A percentile compares a stretch with the other conserved stretches of the same genome.
Conservation (phyloP, 129 eudicot species). For the Erigeron canadensis region DNA sequence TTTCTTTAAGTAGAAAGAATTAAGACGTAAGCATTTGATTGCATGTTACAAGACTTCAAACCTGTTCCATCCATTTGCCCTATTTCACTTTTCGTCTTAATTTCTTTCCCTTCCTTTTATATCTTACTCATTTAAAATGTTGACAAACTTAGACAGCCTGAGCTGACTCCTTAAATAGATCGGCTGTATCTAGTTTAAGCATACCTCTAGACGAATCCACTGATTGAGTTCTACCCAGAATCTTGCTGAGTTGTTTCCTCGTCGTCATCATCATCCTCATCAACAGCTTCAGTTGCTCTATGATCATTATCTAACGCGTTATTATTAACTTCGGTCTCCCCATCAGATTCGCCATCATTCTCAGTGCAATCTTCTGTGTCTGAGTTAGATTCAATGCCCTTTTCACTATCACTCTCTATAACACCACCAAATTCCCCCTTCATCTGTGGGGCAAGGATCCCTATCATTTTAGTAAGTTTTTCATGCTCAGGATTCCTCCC, state of each 20-base stretch:
- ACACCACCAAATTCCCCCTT: slow-evolving; percentile 55
- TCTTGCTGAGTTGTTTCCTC: slow-evolving; percentile 60
- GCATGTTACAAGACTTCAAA: too few relatives aligned
- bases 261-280: slow-evolving; percentile 49
- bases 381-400: slow-evolving; percentile 46
- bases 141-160: too few relatives aligned
- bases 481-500: slow-evolving; percentile 50
- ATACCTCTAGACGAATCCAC: slow-evolving; percentile 17
- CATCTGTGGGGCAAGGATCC: slow-evolving; percentile 77
- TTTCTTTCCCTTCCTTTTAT: too few relatives aligned
- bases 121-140: too few relatives aligned
- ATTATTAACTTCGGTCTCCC: slow-evolving; percentile 38
- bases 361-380: slow-evolving; percentile 64
- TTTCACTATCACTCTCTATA: slow-evolving; percentile 41
- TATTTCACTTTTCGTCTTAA: too few relatives aligned
- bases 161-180: neutral
- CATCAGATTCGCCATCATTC: slow-evolving; percentile 65
- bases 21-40: too few relatives aligned
- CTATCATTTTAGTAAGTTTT: slow-evolving; percentile 64
- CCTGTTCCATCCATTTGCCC: too few relatives aligned
- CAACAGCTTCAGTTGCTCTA: slow-evolving; percentile 35
- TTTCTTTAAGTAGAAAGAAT: too few relatives aligned
- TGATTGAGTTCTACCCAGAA: slow-evolving; percentile 35
- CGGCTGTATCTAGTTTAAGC: neutral
- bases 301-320: slow-evolving; percentile 28